Evolutionary conservation across 176 grass and related monocot species (phyloP).

Genomic region (Aegilops umbellulata): DNA sequence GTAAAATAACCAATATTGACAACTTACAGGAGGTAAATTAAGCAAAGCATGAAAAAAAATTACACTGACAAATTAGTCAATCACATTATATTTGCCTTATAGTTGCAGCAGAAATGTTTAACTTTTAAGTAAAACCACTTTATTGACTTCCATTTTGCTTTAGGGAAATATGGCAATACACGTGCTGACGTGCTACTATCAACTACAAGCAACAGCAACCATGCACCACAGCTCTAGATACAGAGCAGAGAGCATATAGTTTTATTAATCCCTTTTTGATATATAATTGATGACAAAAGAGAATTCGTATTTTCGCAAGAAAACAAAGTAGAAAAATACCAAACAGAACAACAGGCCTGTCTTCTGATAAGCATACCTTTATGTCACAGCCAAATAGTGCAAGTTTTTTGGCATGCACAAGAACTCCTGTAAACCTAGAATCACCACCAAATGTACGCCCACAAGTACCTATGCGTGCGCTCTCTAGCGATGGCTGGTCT

Average conservation of each 20-base stretch:
- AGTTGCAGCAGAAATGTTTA: neutral
- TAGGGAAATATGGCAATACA: neutral
- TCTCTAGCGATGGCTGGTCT: conserved; percentile 18
- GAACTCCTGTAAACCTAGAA: conserved; percentile 13
- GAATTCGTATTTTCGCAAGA: neutral
- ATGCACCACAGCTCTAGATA: neutral
- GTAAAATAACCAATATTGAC: neutral
- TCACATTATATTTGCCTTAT: neutral
- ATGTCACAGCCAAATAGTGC: neutral
- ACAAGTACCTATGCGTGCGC: conserved; percentile 7
- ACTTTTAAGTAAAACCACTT: neutral
- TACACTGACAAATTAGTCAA: neutral
- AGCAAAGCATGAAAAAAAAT: neutral
- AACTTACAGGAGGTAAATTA: neutral
- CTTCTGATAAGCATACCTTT: conserved; percentile 13
- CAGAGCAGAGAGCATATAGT: neutral
- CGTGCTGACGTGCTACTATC: neutral
- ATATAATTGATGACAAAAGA: neutral
- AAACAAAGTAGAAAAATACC: neutral
- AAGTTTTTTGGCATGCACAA: conserved; percentile 1
- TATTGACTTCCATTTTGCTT: neutral
- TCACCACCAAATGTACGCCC: neutral
- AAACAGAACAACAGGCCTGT: neutral
- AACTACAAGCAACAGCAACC: neutral
- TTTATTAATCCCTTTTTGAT: neutral